A percentile compares a stretch with the other conserved stretches of the same genome.
These are phyloP conservation scores for Crithidia expoeki DNA, from an alignment of 208 protist species.

Conservation along the genomic window DNA sequence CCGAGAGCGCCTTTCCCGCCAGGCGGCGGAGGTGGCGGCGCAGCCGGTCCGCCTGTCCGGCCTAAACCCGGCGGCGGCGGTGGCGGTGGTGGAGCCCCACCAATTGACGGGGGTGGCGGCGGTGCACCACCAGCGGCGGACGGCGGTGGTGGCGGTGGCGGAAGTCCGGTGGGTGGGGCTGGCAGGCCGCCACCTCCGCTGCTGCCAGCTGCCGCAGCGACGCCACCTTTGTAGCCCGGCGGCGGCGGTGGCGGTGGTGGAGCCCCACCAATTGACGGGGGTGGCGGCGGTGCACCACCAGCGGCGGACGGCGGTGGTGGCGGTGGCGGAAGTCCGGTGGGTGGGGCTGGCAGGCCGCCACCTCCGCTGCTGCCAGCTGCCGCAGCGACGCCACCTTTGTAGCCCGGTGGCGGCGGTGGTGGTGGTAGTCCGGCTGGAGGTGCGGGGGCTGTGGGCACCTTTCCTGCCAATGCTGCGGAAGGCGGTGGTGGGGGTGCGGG, in stretches of 20 bases:
- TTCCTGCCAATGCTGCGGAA: neutral
- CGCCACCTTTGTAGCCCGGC: neutral
- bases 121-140: slow-evolving; percentile 1
- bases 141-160: slow-evolving; percentile 9
- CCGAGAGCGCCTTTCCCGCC: slow-evolving; percentile 29
- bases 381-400: neutral
- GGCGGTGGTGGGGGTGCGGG: slow-evolving; percentile 11
- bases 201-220: neutral
- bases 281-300: slow-evolving; percentile 2
- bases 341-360: neutral
- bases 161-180: neutral
- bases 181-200: neutral
- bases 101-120: slow-evolving; percentile 2
- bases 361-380: neutral
- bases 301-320: slow-evolving; percentile 9
- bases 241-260: slow-evolving; percentile 9
- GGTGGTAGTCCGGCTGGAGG: slow-evolving; percentile 17
- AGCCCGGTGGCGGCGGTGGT: slow-evolving; percentile 22
- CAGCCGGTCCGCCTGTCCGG: neutral
- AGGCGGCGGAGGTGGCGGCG: slow-evolving; percentile 3
- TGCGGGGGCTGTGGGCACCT: neutral
- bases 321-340: neutral
- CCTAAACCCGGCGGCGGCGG: neutral
- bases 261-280: slow-evolving; percentile 1
- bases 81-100: slow-evolving; percentile 9